Conservation (phyloP, 1,284 basidiomycete species). For the Dichomitus squalens region DNA sequence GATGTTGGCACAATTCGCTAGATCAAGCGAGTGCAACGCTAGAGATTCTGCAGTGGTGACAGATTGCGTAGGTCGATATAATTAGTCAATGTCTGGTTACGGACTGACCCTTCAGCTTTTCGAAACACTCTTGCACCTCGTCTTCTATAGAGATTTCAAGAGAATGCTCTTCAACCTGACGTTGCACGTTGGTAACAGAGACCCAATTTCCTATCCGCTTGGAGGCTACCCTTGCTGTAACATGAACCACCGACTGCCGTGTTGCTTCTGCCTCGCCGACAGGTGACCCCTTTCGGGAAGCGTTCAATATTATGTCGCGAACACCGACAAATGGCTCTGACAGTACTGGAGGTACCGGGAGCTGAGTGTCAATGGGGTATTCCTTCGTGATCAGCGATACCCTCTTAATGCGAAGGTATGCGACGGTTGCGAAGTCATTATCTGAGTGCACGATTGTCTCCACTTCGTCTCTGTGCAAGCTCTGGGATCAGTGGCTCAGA, state of each 20-base stretch:
- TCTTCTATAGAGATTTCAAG: constrained; percentile 50
- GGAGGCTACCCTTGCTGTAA: neutral
- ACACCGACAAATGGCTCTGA: constrained; percentile 42
- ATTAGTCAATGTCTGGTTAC: neutral
- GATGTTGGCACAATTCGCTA: constrained; percentile 75
- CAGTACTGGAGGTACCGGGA: constrained; percentile 54
- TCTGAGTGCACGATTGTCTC: constrained; percentile 79
- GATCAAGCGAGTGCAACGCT: constrained; percentile 43
- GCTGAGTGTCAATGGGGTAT: constrained; percentile 13
- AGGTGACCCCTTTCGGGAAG: neutral
- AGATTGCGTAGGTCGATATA: constrained; percentile 6
- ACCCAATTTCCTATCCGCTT: constrained; percentile 51
- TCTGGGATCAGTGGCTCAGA: neutral
- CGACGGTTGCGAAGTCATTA: constrained; percentile 81
- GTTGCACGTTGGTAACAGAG: constrained; percentile 56
- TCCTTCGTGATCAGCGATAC: constrained; percentile 64
- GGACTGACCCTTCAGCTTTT: constrained; percentile 54
- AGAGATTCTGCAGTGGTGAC: constrained; percentile 60
- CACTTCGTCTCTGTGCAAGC: constrained; percentile 52
- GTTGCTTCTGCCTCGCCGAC: neutral
- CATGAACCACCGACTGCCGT: neutral
- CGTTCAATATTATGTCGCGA: constrained; percentile 20
- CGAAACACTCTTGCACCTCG: constrained; percentile 67
- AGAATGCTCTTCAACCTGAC: constrained; percentile 16
- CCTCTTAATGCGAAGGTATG: constrained; percentile 79